These are phyloP conservation scores for Pseudozyma sp. DNA, from an alignment of 1,284 basidiomycete species.

Conservation along the genomic window DNA sequence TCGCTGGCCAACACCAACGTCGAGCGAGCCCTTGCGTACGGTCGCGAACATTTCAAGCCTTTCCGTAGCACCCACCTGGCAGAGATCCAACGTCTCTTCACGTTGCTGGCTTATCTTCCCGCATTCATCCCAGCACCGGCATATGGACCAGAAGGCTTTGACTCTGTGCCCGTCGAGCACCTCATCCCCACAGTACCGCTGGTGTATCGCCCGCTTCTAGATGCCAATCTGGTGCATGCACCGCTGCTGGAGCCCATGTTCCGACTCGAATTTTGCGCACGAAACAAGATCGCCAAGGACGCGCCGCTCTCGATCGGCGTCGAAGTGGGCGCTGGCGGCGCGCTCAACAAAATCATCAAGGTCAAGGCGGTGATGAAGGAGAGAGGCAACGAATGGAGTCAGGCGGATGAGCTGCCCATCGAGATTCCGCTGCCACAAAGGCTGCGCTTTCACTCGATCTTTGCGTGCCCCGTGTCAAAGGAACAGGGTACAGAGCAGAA, in stretches of 20 bases:
- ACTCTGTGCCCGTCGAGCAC: slow-evolving; percentile 38
- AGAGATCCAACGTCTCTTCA: slow-evolving; percentile 82
- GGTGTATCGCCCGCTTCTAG: slow-evolving; percentile 52
- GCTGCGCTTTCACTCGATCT: slow-evolving; percentile 89
- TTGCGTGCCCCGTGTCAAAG: slow-evolving; percentile 97
- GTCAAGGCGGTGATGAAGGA: slow-evolving; percentile 91
- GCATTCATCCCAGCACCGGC: slow-evolving; percentile 30
- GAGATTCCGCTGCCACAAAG: slow-evolving; percentile 87
- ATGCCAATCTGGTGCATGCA: slow-evolving; percentile 70
- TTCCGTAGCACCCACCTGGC: slow-evolving; percentile 77
- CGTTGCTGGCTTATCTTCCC: slow-evolving; percentile 80
- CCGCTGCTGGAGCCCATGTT: slow-evolving; percentile 83
- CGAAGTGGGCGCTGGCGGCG: slow-evolving; percentile 89
- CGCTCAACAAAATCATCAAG: slow-evolving; percentile 88
- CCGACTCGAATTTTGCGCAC: slow-evolving; percentile 87
- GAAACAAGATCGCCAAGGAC: slow-evolving; percentile 85
- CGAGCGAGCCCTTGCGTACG: slow-evolving; percentile 78
- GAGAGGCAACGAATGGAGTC: slow-evolving; percentile 88
- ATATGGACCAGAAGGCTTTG: slow-evolving; percentile 30
- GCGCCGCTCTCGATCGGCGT: slow-evolving; percentile 86
- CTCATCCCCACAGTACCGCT: slow-evolving; percentile 46
- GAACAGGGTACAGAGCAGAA: slow-evolving; percentile 93
- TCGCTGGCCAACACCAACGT: slow-evolving; percentile 39
- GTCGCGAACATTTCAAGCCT: slow-evolving; percentile 75
- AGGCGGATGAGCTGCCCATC: slow-evolving; percentile 89